Conservation (phyloP, 2,329 filamentous ascomycete species). For the Immersiporthe knoxdaviesiana region DNA sequence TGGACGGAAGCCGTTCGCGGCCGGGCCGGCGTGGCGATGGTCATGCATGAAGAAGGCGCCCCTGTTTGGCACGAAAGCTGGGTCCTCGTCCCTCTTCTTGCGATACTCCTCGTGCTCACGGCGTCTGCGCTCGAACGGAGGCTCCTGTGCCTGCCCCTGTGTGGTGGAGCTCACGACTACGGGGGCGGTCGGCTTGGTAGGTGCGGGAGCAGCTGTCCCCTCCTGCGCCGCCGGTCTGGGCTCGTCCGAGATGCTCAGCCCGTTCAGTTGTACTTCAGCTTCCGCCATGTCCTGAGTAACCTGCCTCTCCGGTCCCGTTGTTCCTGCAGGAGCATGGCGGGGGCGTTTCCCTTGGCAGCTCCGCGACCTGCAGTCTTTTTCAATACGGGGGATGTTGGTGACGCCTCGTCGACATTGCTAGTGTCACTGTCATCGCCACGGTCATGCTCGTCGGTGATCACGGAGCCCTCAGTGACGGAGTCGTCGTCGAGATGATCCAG, state of each 20-base stretch:
- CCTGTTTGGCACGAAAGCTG: constrained; percentile 90
- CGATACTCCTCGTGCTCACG: constrained; percentile 91
- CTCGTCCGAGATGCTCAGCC: constrained; percentile 50
- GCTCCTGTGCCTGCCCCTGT: constrained; percentile 57
- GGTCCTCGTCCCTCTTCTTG: constrained; percentile 84
- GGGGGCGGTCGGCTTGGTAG: constrained; percentile 50
- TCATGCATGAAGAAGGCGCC: constrained; percentile 98
- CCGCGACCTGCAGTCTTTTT: constrained; percentile 49
- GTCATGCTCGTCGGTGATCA: constrained; percentile 64
- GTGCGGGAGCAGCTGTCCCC: constrained; percentile 47
- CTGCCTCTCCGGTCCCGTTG: constrained; percentile 30
- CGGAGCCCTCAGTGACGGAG: constrained; percentile 66
- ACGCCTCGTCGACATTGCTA: constrained; percentile 63
- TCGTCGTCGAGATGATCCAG: constrained; percentile 64
- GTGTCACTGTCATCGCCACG: constrained; percentile 64
- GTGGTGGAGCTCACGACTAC: constrained; percentile 59
- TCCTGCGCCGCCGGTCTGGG: constrained; percentile 47
- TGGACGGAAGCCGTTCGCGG: constrained; percentile 76
- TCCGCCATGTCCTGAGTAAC: constrained; percentile 44
- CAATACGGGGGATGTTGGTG: constrained; percentile 50
- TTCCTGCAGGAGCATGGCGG: constrained; percentile 30
- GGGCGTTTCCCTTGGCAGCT: constrained; percentile 39
- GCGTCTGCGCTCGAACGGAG: constrained; percentile 70
- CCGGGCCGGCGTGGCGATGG: constrained; percentile 77
- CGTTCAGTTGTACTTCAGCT: constrained; percentile 63